Evolutionary conservation across 73 alveolate genomes (phyloP).

Genomic region (Diophrys sp.): DNA sequence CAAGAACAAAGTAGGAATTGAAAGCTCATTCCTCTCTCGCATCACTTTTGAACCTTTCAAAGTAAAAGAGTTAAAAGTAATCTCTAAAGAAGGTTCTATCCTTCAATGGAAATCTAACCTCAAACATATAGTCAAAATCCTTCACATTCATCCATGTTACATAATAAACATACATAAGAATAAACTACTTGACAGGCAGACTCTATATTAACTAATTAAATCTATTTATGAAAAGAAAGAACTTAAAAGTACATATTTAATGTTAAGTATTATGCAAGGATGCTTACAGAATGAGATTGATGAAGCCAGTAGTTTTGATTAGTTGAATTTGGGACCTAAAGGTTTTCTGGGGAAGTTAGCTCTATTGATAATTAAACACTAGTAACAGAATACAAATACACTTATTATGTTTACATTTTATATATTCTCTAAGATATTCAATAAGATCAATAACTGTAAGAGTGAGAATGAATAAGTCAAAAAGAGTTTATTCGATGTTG

Average conservation of each 20-base stretch:
- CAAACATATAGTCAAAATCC: constrained; percentile 13
- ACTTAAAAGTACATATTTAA: constrained; percentile 19
- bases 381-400: constrained; percentile 32
- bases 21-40: constrained; percentile 39
- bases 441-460: background rate
- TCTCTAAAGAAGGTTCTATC: background rate
- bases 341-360: constrained; percentile 29
- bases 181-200: background rate
- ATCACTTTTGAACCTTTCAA: constrained; percentile 13
- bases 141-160: constrained; percentile 54
- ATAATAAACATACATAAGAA: constrained; percentile 2
- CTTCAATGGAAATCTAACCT: constrained; percentile 1
- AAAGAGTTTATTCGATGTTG: background rate
- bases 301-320: constrained; percentile 4
- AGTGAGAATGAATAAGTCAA: background rate
- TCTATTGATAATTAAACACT: constrained; percentile 12
- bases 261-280: constrained; percentile 20
- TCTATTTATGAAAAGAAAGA: constrained; percentile 20
- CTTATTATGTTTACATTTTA: constrained; percentile 22
- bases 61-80: background rate
- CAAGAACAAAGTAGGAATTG: constrained; percentile 10
- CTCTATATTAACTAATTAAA: constrained; percentile 1
- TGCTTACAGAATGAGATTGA: constrained; percentile 15
- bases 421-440: constrained; percentile 16
- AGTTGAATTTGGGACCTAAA: constrained; percentile 8